Base-by-base conservation (phyloP, 352 stramenopile genomes). In the Globisporangium emineosum region DNA sequence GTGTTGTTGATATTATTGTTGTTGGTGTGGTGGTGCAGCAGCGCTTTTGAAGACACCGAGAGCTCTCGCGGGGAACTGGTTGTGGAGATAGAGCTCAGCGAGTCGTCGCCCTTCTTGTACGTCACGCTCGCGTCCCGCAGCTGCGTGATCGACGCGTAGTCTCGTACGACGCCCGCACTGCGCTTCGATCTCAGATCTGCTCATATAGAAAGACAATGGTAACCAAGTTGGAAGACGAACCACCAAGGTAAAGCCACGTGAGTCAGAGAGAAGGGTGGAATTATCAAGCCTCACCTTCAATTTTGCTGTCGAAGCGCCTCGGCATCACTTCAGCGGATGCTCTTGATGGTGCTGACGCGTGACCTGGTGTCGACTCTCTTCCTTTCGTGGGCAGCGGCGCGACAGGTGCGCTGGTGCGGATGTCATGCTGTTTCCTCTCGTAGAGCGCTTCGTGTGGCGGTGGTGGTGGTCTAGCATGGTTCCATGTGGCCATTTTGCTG, bases 11-110 rank as follows among this genome's bases (percentile, higher is more conserved):
- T 54, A 9, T 23, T 57, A 17, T 27, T 60, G 53, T 64, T 57
- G 33, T 35, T 59, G 29, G 5, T 69, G 59, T 33, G 27, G 35
- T 65, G 7, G 35, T 56, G 17, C 15, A 30, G 19, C 10, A 40
- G 27, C 10, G 43, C 58, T 15, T 70, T 57, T 33, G 62, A 70
- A 6, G 49, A 65, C 51, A 68, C 67, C 0, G 68, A 65, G 19
- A 70, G 52, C 3, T 76, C 53, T 12, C 58, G 52, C 1, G 57
- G 21, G 7, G 71, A 76, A 23, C 63, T 70, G 13, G 67, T 66
- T 1, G 57, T 56, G 8, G 71, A 77, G 19, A 72, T 68, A 27
- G 71, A 75, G 62, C 68, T 72, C 7, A 75, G 40, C 5, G 60
- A 66, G 29, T 52, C 35, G 42, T 52, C 50, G 33, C 33, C 35